phyloP scores from a whole-genome alignment of 257 asterid species.

The Solanum appendiculatum region DNA sequence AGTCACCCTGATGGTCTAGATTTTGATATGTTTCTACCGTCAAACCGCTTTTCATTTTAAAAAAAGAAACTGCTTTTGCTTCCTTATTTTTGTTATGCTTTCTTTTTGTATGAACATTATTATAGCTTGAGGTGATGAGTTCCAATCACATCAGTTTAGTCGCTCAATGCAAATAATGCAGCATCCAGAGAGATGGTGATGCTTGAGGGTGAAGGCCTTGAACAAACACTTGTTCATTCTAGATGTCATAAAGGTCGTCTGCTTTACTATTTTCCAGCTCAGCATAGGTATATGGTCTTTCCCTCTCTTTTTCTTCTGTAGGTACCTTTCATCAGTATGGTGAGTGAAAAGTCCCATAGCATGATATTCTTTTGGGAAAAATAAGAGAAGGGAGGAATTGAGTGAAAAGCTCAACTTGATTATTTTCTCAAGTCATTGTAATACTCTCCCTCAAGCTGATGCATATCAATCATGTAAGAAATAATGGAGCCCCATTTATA shows the following conservation, averaged over 20 bases:
- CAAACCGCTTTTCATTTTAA: not conserved
- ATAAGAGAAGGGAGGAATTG: not conserved
- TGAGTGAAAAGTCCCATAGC: not conserved
- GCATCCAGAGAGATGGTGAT: constrained; percentile 34
- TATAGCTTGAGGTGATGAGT: not conserved
- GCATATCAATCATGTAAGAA: not conserved
- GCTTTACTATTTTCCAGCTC: constrained; percentile 68
- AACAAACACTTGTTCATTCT: constrained; percentile 52
- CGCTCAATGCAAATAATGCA: constrained; percentile 9
- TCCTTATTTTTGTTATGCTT: not conserved
- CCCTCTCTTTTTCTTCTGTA: not conserved
- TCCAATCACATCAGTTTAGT: not conserved
- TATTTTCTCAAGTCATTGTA: not conserved
- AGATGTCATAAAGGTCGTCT: constrained; percentile 95
- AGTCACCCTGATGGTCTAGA: not conserved
- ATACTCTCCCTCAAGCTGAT: not conserved
- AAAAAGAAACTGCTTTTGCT: not conserved
- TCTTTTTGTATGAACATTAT: not conserved
- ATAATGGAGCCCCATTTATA: not conserved
- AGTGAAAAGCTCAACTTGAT: not conserved
- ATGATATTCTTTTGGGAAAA: not conserved
- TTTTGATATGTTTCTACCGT: not conserved
- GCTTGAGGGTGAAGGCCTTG: constrained; percentile 44
- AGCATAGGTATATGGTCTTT: constrained; percentile 32
- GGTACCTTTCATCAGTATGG: not conserved